A percentile compares a stretch with the other conserved stretches of the same genome.
phyloP scores from a whole-genome alignment of 164 flowering plant species.

The Berberis thunbergii region DNA sequence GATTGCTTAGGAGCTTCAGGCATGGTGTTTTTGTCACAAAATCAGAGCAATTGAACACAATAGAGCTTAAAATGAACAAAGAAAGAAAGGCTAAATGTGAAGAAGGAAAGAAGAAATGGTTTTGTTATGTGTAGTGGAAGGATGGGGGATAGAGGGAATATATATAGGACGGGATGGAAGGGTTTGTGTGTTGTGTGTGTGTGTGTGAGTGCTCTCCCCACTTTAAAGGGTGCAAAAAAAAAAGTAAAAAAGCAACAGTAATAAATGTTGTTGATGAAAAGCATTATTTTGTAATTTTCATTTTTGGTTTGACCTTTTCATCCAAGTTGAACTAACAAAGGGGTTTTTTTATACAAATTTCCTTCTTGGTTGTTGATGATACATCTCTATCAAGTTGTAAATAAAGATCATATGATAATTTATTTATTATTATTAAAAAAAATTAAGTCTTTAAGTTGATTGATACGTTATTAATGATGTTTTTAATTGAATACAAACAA shows the following conservation, averaged over 20 bases:
- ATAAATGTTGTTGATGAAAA: slow-evolving; percentile 13
- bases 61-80: not conserved
- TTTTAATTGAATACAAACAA: too few species aligned
- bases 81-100: slow-evolving; percentile 4
- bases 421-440: too few species aligned
- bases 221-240: not conserved
- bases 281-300: slow-evolving; percentile 17
- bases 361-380: too few species aligned
- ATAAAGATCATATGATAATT: too few species aligned
- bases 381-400: too few species aligned
- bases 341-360: too few species aligned
- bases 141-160: slow-evolving; percentile 12
- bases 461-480: too few species aligned
- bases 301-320: slow-evolving; percentile 4
- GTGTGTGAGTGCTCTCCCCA: slow-evolving; percentile 8
- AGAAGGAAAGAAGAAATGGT: not conserved
- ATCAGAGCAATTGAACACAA: not conserved
- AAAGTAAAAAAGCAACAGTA: slow-evolving; percentile 51
- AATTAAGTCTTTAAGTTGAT: too few species aligned
- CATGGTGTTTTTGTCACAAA: not conserved
- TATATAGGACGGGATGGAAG: slow-evolving; percentile 21
- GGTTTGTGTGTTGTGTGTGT: not conserved
- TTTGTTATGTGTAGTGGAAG: slow-evolving; percentile 10
- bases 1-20: not conserved
- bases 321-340: too few species aligned